A percentile compares a stretch with the other conserved stretches of the same genome.
Evolutionary conservation across 2,329 filamentous ascomycete genomes (phyloP).

Genomic region (Passalora sequoiae): DNA sequence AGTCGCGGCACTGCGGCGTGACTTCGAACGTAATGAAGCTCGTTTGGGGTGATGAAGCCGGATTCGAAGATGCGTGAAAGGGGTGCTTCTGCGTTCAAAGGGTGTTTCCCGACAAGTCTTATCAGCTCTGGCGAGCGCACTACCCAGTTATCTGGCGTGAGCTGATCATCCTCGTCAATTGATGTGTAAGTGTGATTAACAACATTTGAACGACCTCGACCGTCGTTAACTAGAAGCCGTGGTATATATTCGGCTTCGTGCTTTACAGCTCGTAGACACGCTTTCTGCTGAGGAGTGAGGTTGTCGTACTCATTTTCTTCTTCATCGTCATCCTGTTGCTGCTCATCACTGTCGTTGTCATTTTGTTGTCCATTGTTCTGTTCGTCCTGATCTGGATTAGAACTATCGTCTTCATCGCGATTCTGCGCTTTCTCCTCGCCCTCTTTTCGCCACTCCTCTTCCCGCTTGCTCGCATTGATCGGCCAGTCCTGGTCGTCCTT

Average conservation of each 20-base stretch:
- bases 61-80: slow-evolving; percentile 40
- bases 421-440: slow-evolving; percentile 34
- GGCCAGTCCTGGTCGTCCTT: slow-evolving; percentile 48
- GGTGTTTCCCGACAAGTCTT: slow-evolving; percentile 51
- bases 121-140: slow-evolving; percentile 45
- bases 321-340: slow-evolving; percentile 17
- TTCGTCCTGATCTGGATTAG: slow-evolving; percentile 27
- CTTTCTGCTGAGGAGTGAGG: slow-evolving; percentile 42
- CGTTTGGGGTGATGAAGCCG: slow-evolving; percentile 49
- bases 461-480: slow-evolving; percentile 40
- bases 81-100: slow-evolving; percentile 47
- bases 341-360: slow-evolving; percentile 8
- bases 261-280: slow-evolving; percentile 38
- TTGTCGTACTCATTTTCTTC: slow-evolving; percentile 33
- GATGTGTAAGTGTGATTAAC: slow-evolving; percentile 31
- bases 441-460: slow-evolving; percentile 29
- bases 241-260: slow-evolving; percentile 43
- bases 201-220: slow-evolving; percentile 37
- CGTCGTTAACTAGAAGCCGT: slow-evolving; percentile 41
- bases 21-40: slow-evolving; percentile 50
- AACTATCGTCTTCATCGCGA: slow-evolving; percentile 34
- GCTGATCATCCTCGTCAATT: slow-evolving; percentile 49
- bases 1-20: slow-evolving; percentile 51
- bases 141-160: slow-evolving; percentile 52
- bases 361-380: slow-evolving; percentile 35